Evolutionary conservation across 257 asterid species (phyloP), one percentile per base, ranked within the genome.

Genomic region (Fraxinus pennsylvanica): DNA sequence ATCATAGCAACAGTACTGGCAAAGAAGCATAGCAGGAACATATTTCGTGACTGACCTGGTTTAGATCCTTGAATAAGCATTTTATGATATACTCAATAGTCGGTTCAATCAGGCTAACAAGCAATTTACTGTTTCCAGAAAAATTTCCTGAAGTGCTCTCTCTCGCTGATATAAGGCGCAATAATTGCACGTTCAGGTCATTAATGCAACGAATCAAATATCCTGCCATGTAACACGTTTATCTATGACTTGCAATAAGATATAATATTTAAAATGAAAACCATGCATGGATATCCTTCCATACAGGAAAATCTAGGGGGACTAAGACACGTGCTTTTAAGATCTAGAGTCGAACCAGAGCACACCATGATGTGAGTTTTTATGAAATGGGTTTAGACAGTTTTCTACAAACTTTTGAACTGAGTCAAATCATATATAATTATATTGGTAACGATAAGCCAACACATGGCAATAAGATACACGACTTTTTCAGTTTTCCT

Each of bases 71-170:
- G 85, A 91, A 90, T 77, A 92, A 79, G 87, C 86, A 85, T 86
- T 79, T 89, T 85, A 86, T 76, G 81, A 86, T 82, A 79, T 88
- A 91, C 85, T 92, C 96, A 71, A 94, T 86, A 81, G 92, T 76
- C 38, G 97, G 96, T 81, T 92, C 97, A 79, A 92, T 87, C 82
- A 92, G 78, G 79, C 90, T 72, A 73, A 89, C 80, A 81, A 81
- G 75, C 41, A 84, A 79, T 79, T 84, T 82, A 80, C 85, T 79
- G 81, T 82, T 87, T 83, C 84, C 92, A 41, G 85, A 82, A 72
- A 83, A 78, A 78, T 74, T 83, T 74, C 74, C 85, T 71, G 39
- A 80, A 77, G 68, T 73, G 36, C 81, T 61, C 79, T 87, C 87
- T 80, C 84, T 84, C 13, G 75, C 75, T 68, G 90, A 80, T 43